Percentiles rank a stretch among this genome's conserved stretches.
These are phyloP conservation scores for Panaeolus cyanescens DNA, from an alignment of 768 basidiomycete genomes.

Conservation along the genomic window DNA sequence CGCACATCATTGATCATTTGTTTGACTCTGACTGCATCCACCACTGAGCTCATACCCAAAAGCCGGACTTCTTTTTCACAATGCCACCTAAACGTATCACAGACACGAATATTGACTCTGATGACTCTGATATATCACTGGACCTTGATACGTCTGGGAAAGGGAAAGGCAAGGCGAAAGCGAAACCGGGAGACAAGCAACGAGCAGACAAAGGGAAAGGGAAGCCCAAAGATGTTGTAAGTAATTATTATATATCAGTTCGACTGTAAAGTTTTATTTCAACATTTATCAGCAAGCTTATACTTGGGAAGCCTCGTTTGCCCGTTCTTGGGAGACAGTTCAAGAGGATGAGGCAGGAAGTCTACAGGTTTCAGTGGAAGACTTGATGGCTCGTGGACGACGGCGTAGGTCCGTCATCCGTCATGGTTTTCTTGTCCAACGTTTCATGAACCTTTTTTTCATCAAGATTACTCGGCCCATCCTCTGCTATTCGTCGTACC, in stretches of 20 bases:
- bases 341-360: constrained; percentile 96
- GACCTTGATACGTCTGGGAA: constrained; percentile 45
- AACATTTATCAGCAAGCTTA: constrained; percentile 64
- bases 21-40: too few relatives aligned
- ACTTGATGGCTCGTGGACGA: constrained; percentile 82
- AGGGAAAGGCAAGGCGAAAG: constrained; percentile 59
- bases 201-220: constrained; percentile 58
- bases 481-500: constrained; percentile 85
- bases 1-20: too few relatives aligned
- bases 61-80: constrained; percentile 2
- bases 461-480: constrained; percentile 73
- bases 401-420: constrained; percentile 65
- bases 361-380: constrained; percentile 86
- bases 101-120: constrained; percentile 61
- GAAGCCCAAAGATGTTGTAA: constrained; percentile 53
- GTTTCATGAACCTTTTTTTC: constrained; percentile 1
- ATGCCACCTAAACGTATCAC: constrained; percentile 38
- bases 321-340: constrained; percentile 95
- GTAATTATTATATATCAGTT: constrained; percentile 6
- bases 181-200: constrained; percentile 51
- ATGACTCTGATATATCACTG: constrained; percentile 64
- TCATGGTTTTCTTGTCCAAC: constrained; percentile 4
- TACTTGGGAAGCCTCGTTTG: constrained; percentile 95
- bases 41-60: too few relatives aligned
- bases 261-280: neutral